phyloP scores from a whole-genome alignment of 2,329 filamentous ascomycete genomes.

The Coniochaeta sp. region DNA sequence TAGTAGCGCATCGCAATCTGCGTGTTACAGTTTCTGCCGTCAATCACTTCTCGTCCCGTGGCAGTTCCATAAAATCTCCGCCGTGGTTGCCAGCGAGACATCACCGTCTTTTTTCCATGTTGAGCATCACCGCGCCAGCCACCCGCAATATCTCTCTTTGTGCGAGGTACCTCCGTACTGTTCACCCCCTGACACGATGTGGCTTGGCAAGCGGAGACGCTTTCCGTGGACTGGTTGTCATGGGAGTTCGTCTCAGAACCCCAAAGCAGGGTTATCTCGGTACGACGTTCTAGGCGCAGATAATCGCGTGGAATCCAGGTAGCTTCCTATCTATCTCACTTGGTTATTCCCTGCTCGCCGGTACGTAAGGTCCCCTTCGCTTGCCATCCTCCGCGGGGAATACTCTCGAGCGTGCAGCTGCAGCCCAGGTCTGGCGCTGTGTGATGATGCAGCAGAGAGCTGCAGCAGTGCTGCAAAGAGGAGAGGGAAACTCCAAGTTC shows the following conservation, averaged over 20 bases:
- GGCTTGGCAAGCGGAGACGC: neutral
- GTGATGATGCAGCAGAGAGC: too few species aligned
- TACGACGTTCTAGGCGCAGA: neutral
- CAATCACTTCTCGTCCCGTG: neutral
- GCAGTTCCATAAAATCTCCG: neutral
- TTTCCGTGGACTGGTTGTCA: neutral
- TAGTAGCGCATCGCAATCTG: too few species aligned
- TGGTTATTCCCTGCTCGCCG: neutral
- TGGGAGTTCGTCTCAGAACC: neutral
- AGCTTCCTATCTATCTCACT: neutral
- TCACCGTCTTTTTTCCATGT: neutral
- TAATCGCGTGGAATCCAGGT: neutral
- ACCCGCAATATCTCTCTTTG: slow-evolving; percentile 1
- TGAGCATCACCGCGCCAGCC: neutral
- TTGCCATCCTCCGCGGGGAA: neutral
- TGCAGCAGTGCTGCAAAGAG: too few species aligned
- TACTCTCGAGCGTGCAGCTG: neutral
- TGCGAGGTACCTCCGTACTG: neutral
- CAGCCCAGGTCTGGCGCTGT: neutral
- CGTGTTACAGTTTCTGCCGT: neutral
- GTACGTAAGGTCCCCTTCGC: neutral
- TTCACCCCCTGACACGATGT: neutral
- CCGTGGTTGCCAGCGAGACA: neutral
- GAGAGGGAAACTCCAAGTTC: neutral
- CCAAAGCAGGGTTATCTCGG: neutral